Base-by-base conservation (phyloP, 2,329 filamentous ascomycete species). In the Aaosphaeria arxii region DNA sequence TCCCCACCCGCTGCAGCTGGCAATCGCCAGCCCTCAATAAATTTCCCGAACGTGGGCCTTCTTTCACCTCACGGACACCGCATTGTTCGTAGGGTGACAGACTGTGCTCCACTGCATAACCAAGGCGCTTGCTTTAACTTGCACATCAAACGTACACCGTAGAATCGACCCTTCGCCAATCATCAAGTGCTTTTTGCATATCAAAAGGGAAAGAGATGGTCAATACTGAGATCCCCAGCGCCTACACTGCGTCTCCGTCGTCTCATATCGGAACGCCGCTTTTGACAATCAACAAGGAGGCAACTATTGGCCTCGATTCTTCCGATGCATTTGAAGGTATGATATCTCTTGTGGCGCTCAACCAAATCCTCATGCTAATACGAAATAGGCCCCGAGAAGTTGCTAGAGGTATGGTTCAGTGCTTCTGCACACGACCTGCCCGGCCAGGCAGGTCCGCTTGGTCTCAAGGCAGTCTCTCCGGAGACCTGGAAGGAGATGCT, bases 381-480 rank as follows among this genome's bases (percentile, higher is more conserved):
- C 43, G 4, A 11, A 44, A 31, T 51, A 88, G 87, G 92, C 50
- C 94, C 94, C 40, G 94, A 99, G 78, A 99, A 99, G 79, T 82
- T 99, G 47, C 82, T 99, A 63, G 94, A 99, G 78, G 92, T 99
- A 67, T 99, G 94, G 94, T 97, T 99, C 71, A 87, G 88, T 49
- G 85, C 91, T 28, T 89, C 88, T 62, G 81, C 91, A 44, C 78
- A 83, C 56, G 79, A 85, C 51, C 80, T 95, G 36, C 87, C 91
- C 13, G 75, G 83, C 4, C 81, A 84, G 45, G 85, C 85, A 47
- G 82, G 84, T 54, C 84, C 86, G 13, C 78, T 84, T 68, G 94
- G 94, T 29, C 77, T 99, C 67, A 97, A 97, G 77, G 83, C 85
- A 6, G 91, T 99, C 32, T 78, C 87, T 13, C 80, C 85, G 49